phyloP scores from a whole-genome alignment of 345 rosid species.

The Triadica sebifera region DNA sequence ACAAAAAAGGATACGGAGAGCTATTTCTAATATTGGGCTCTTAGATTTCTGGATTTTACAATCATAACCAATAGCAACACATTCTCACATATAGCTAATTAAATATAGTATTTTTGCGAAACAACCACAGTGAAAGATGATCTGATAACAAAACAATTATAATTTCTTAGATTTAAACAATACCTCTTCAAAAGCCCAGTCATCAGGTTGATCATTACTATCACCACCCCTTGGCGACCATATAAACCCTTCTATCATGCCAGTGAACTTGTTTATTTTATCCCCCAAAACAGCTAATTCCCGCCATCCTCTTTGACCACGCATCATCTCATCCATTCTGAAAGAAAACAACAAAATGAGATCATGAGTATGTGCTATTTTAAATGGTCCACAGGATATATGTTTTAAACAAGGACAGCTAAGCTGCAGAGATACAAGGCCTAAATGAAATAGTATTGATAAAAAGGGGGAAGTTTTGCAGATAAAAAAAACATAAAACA shows the following conservation, averaged over 20 bases:
- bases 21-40: no score
- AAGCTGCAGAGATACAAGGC: not conserved
- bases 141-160: conserved; percentile 1
- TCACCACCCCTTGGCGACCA: conserved; percentile 86
- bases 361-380: not conserved
- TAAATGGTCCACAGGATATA: not conserved
- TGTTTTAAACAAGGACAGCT: no score
- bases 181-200: conserved; percentile 66
- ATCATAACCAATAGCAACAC: no score
- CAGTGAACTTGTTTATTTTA: conserved; percentile 75
- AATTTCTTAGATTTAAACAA: conserved; percentile 9
- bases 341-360: conserved; percentile 9
- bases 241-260: conserved; percentile 90
- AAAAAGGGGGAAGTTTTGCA: not conserved
- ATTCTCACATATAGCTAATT: no score
- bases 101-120: no score
- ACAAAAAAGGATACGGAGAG: no score
- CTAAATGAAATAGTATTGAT: not conserved
- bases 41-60: no score
- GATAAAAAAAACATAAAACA: not conserved
- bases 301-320: conserved; percentile 95
- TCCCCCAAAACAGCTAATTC: conserved; percentile 85
- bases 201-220: conserved; percentile 22
- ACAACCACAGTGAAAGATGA: not conserved
- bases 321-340: conserved; percentile 99